These are phyloP conservation scores for Sporothrix luriei DNA, from an alignment of 2,329 filamentous ascomycete species.

Conservation along the genomic window DNA sequence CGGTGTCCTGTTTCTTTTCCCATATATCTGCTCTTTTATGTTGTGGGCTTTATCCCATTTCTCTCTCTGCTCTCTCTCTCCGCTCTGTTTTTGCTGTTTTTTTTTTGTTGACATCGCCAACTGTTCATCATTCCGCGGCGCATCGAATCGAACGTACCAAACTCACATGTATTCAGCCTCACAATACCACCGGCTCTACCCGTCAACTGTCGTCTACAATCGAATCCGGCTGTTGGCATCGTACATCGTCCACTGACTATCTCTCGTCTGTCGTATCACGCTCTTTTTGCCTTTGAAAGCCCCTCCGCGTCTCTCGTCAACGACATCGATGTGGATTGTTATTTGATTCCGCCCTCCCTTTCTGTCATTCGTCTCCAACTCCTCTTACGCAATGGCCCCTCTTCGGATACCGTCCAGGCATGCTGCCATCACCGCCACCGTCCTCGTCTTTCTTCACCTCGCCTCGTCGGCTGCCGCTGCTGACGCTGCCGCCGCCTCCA, in stretches of 20 bases:
- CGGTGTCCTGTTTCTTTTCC: neutral
- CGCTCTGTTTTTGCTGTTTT: neutral
- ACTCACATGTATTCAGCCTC: neutral
- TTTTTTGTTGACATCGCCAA: constrained; percentile 14
- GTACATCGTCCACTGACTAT: neutral
- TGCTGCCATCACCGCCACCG: neutral
- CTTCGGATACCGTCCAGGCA: constrained; percentile 1
- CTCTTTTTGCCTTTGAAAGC: neutral
- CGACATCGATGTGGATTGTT: neutral
- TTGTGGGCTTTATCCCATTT: neutral
- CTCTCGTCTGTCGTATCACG: neutral
- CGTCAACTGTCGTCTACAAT: neutral
- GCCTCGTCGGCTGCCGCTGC: neutral
- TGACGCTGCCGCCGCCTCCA: neutral
- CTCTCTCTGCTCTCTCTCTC: neutral
- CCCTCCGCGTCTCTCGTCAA: neutral
- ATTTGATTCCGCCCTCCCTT: neutral
- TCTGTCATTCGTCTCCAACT: neutral
- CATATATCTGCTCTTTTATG: neutral
- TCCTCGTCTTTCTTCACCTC: neutral
- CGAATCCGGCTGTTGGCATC: neutral
- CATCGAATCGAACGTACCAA: neutral
- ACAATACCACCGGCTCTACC: neutral
- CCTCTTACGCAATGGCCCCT: neutral
- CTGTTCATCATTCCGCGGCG: neutral